phyloP scores from a whole-genome alignment of 139 green algal species.

The Coccomyxa sp. region DNA sequence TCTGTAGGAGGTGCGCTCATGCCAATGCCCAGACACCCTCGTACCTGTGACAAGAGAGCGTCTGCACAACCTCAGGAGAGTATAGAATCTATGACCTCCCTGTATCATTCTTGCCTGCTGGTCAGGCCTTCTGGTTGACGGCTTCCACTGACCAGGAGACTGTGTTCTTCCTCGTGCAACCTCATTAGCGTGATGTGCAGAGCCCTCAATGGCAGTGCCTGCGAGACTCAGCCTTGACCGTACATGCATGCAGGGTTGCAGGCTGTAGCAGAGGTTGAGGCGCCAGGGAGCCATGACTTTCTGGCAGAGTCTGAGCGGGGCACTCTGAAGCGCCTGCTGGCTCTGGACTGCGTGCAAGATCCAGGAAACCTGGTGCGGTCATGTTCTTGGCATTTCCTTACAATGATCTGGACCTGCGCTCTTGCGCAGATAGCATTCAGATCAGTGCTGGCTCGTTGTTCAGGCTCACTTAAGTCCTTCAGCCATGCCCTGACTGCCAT shows the following conservation, averaged over 20 bases:
- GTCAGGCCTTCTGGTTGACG: no score
- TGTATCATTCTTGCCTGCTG: no score
- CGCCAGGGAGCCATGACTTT: conserved; percentile 30
- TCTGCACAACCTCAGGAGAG: no score
- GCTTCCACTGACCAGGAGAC: no score
- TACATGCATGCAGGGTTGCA: conserved; percentile 27
- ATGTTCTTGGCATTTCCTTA: not conserved
- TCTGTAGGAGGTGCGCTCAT: conserved; percentile 19
- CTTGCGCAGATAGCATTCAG: no score
- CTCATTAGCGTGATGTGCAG: no score
- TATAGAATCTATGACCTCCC: no score
- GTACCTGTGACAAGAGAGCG: no score
- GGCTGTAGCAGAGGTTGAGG: conserved; percentile 38
- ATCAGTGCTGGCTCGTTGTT: no score
- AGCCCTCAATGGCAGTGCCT: not conserved
- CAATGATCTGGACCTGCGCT: no score
- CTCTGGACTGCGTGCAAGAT: conserved; percentile 64
- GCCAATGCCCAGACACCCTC: not conserved
- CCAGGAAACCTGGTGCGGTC: conserved; percentile 37
- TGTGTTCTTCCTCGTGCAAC: not conserved
- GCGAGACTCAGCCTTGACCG: not conserved
- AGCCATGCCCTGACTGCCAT: no score
- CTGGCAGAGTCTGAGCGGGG: not conserved
- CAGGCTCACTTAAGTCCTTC: no score
- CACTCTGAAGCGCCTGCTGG: conserved; percentile 49